Base-by-base conservation (phyloP, 1,284 basidiomycete genomes). In the Ustilago shanxiensis region DNA sequence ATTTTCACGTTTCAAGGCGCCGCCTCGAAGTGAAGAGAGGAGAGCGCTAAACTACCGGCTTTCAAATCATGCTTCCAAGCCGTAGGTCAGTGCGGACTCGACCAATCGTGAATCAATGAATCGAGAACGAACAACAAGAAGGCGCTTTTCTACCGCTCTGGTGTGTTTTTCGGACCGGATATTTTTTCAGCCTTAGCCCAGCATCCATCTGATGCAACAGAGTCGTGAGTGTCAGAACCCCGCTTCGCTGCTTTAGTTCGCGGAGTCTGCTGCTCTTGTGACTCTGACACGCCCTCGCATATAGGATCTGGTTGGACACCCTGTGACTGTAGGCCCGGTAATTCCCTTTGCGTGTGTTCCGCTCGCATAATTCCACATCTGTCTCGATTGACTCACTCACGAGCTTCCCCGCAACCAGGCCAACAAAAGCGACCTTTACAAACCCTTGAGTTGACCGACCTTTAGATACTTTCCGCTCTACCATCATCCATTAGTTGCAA, bases 241-340 rank as follows among this genome's bases (percentile, higher is more conserved):
- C 57, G 56, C 44, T 58, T 33, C 4, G 31, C 31, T 59, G 22
- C 4, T n/a, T 20, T 35, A 22, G 51, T 3, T 52, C 24, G 20
- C 51, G 51, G 31, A n/a, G 51, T 33, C 57, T 28, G 31, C 24
- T 35, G 60, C 67, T 52, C 67, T 70, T 60, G 61, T 65, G 67
- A 70, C 67, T 70, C 61, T 70, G 67, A 60, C 67, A 64, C 29
- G 66, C 56, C n/a, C n/a, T 63, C 41, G 20, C 45, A 24, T 16
- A 35, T 33, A 0, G 11, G 2, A 18, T 22, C 22, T 16, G 31
- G 7, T 33, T 33, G 31, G 7, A 7, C 11, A 11, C 31, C 11
- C 31, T 50, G 49, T 45, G 14, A 3, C 49, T 44, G 2, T 53
- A 37, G 24, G 28, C 28, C 59, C 54, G 59, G 47, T 61, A 52